Conservation (phyloP, 148 eudicot species). For the Camellia japonica region DNA sequence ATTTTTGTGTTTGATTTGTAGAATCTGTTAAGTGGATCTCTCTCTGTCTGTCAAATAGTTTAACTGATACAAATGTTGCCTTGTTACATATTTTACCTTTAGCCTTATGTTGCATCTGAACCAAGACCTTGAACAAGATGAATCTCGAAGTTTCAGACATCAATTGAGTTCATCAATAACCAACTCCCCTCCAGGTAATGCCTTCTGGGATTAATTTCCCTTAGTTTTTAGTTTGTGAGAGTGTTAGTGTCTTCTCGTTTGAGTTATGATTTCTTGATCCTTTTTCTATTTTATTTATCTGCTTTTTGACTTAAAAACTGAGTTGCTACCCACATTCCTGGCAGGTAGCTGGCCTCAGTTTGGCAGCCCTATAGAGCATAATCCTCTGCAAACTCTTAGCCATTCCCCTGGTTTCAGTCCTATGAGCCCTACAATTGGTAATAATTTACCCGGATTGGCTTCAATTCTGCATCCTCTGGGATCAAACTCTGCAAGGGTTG, state of each 20-base stretch:
- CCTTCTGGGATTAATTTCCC: conserved; percentile 1
- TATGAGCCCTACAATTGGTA: conserved; percentile 47
- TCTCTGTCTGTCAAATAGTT: background rate
- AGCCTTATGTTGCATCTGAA: conserved; percentile 67
- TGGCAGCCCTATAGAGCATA: conserved; percentile 60
- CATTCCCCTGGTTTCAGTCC: conserved; percentile 52
- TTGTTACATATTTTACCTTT: conserved; percentile 15
- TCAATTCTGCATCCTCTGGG: conserved; percentile 58
- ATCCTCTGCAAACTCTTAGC: conserved; percentile 45
- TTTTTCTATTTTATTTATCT: background rate
- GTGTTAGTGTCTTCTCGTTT: background rate
- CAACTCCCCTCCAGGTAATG: conserved; percentile 75
- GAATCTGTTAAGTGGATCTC: background rate
- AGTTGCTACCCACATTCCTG: conserved; percentile 11
- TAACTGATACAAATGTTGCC: background rate
- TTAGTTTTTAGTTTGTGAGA: background rate
- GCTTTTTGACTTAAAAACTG: background rate
- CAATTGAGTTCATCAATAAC: conserved; percentile 59
- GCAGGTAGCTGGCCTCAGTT: conserved; percentile 71
- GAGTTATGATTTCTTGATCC: background rate
- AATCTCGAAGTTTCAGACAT: conserved; percentile 55
- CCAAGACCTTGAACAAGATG: conserved; percentile 78
- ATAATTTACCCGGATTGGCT: conserved; percentile 56
- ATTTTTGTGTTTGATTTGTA: background rate
- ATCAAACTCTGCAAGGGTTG: conserved; percentile 49